Percentiles rank a stretch among this genome's conserved stretches.
Evolutionary conservation across 1,284 basidiomycete species (phyloP).

Genomic region (Golubevia pallescens): DNA sequence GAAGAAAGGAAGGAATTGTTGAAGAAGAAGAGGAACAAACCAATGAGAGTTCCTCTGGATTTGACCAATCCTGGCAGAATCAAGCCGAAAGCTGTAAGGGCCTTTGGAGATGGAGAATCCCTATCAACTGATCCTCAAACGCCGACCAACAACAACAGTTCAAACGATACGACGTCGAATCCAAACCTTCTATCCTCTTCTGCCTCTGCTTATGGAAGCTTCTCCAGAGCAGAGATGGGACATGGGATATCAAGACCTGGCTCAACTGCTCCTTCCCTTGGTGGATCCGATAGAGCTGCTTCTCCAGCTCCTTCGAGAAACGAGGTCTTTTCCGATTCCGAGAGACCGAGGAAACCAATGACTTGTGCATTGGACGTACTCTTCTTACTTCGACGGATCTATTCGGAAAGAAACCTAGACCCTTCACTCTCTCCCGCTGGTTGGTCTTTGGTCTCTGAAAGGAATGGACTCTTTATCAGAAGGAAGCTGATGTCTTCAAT

Average conservation of each 20-base stretch:
- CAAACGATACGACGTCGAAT: not conserved
- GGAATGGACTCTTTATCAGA: constrained; percentile 49
- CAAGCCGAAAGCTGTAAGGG: too few species aligned
- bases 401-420: constrained; percentile 54
- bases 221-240: not conserved
- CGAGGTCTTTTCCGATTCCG: constrained; percentile 34
- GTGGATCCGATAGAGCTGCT: not conserved
- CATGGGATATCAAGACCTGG: not conserved
- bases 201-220: not conserved
- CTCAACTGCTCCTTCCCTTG: not conserved
- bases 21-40: constrained; percentile 85
- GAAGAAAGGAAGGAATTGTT: constrained; percentile 82
- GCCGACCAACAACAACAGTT: too few species aligned
- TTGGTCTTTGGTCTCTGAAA: constrained; percentile 54
- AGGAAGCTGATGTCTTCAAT: constrained; percentile 50
- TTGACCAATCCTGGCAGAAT: too few species aligned
- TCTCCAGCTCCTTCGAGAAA: constrained; percentile 10
- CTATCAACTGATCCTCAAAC: too few species aligned
- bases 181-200: not conserved
- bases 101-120: too few species aligned
- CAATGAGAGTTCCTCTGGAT: constrained; percentile 86
- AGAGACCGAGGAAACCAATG: constrained; percentile 47
- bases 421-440: constrained; percentile 50
- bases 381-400: constrained; percentile 46
- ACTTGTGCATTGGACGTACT: constrained; percentile 54